phyloP scores from a whole-genome alignment of 1,284 basidiomycete genomes.

The Singerocomus inundabilis region DNA sequence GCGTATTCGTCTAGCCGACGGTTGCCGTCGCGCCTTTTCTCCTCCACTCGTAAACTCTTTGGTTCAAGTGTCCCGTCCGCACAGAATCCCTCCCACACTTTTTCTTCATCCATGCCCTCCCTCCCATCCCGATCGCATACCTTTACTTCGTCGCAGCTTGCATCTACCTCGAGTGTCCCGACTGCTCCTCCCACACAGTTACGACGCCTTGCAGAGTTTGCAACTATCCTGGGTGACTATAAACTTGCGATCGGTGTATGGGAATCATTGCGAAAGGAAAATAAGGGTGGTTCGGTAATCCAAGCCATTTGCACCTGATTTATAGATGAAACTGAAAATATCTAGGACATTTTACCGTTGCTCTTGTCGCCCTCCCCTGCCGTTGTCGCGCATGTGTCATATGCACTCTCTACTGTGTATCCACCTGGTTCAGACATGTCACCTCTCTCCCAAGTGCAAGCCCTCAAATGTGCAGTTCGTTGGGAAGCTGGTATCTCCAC shows the following conservation, averaged over 20 bases:
- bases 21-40: constrained; percentile 77
- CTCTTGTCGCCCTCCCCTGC: constrained; percentile 64
- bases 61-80: constrained; percentile 59
- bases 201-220: constrained; percentile 91
- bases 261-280: constrained; percentile 83
- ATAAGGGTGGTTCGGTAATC: constrained; percentile 70
- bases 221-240: constrained; percentile 89
- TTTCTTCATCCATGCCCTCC: constrained; percentile 45
- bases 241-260: constrained; percentile 84
- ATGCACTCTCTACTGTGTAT: constrained; percentile 52
- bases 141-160: constrained; percentile 36
- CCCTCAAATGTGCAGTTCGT: constrained; percentile 63
- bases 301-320: constrained; percentile 2
- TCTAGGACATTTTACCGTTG: constrained; percentile 71
- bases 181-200: constrained; percentile 59
- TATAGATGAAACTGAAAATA: constrained; percentile 12
- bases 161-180: constrained; percentile 30
- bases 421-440: constrained; percentile 47
- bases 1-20: constrained; percentile 81
- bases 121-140: constrained; percentile 44
- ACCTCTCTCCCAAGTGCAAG: constrained; percentile 60
- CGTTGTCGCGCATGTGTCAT: constrained; percentile 55
- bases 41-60: constrained; percentile 90
- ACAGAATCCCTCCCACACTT: constrained; percentile 40
- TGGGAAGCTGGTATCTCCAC: constrained; percentile 69